Evolutionary conservation across 805 yeast species (phyloP), one percentile per base, ranked within the genome.

Genomic region (Jamesozyma rosinii): DNA sequence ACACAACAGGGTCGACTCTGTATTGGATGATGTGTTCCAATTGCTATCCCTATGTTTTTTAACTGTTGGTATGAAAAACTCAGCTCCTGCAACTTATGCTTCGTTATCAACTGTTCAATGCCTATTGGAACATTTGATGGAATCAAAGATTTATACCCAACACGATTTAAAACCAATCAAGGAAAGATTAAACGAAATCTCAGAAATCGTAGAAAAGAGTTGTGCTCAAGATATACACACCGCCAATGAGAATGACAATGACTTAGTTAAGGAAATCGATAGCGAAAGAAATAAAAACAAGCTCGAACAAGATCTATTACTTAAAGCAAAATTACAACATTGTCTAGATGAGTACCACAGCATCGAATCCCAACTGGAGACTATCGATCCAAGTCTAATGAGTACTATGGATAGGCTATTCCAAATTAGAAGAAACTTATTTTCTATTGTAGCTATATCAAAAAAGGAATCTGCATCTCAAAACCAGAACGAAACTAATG

Each of bases 81-180:
- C 87, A 30, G 95, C 96, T 1, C 95, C 97, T 1, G 95, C 97
- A 4, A 85, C 95, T 1, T 92, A 84, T 64, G 90, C 95, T 5
- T 84, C 95, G 3, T 67, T 90, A 35, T 73, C 88, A 35, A 87
- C 97, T 0, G 95, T 92, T 18, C 82, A 81, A 64, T 78, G 92
- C 52, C 67, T 92, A 45, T 70, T 92, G 51, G 84, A 78, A 49
- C 97, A 90, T 64, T 67, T 90, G 48, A 75, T 77, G 50, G 95
- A 85, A 58, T 76, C 85, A 40, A 79, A 79, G 43, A 86, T 85
- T 18, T 90, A 80, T 63, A 88, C 97, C 1, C 77, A 76, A 44
- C 84, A 83, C 52, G 98, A 92, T 61, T 72, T 88, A 50, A 67
- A 70, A 46, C 95, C 96, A 1, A 83, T 92, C 40, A 71, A 76